Percentiles rank a stretch among this genome's conserved stretches.
Evolutionary conservation across 495 filamentous ascomycete genomes (phyloP).

Genomic region (Schizothecium vesticola): DNA sequence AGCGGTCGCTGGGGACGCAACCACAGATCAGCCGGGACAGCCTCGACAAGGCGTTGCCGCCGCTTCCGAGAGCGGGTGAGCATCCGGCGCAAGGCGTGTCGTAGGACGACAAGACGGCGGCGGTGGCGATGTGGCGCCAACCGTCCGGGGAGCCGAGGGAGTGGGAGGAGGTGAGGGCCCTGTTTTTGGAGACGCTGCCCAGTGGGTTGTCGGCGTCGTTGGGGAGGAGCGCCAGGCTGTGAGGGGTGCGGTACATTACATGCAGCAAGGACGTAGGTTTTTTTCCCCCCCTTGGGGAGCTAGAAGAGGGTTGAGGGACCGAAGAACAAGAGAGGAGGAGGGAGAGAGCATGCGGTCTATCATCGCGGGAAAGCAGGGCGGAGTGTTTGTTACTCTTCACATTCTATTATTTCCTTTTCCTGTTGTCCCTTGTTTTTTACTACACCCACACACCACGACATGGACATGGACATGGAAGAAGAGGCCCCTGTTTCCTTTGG

Average conservation of each 20-base stretch:
- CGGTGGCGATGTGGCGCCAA: constrained; percentile 17
- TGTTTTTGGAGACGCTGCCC: constrained; percentile 16
- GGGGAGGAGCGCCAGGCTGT: neutral
- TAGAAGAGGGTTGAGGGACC: neutral
- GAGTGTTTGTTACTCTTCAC: neutral
- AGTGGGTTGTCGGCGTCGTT: neutral
- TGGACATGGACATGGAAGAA: neutral
- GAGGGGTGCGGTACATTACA: neutral
- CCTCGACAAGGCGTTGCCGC: constrained; percentile 52
- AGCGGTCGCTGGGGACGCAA: constrained; percentile 23
- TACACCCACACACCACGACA: neutral
- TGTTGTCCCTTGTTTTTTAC: neutral
- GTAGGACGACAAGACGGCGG: constrained; percentile 20
- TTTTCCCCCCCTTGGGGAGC: neutral
- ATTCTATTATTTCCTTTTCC: neutral
- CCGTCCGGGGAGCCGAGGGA: neutral
- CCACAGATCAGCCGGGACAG: constrained; percentile 36
- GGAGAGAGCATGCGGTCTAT: neutral
- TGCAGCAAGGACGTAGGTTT: neutral
- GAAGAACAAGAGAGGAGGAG: neutral
- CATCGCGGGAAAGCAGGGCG: neutral
- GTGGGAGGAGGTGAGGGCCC: constrained; percentile 16
- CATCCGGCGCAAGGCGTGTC: constrained; percentile 10
- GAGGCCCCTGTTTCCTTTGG: neutral
- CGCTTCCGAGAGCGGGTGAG: constrained; percentile 36